phyloP scores from a whole-genome alignment of 257 asterid species.

The Ilex aquifolium region DNA sequence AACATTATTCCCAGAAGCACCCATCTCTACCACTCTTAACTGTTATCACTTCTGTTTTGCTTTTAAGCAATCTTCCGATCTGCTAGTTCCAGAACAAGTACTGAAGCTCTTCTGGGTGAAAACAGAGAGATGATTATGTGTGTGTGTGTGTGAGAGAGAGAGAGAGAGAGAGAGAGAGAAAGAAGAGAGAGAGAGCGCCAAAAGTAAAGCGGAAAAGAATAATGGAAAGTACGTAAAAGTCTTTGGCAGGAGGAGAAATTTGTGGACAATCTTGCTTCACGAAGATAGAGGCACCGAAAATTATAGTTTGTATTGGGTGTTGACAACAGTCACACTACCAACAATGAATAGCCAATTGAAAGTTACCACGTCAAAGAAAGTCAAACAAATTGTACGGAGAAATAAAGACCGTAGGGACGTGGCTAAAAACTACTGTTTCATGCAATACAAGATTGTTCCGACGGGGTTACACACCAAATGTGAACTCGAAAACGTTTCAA shows the following conservation, averaged over 20 bases:
- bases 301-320: background rate
- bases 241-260: conserved; percentile 29
- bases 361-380: background rate
- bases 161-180: conserved; percentile 22
- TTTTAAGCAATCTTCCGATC: background rate
- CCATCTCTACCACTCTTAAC: conserved; percentile 31
- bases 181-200: conserved; percentile 28
- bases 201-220: conserved; percentile 31
- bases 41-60: background rate
- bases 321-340: background rate
- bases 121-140: too few species aligned
- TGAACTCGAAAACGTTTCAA: background rate
- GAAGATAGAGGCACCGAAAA: conserved; percentile 84
- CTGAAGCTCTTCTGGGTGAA: background rate
- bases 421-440: background rate
- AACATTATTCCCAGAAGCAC: conserved; percentile 62
- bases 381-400: background rate
- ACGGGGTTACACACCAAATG: background rate
- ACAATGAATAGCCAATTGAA: background rate
- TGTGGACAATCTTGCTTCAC: conserved; percentile 56
- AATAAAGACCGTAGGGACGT: background rate
- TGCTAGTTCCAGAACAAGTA: background rate
- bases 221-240: background rate
- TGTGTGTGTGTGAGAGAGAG: conserved; percentile 7
- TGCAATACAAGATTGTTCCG: too few species aligned